phyloP scores from a whole-genome alignment of 2,329 filamentous ascomycete species.

The Fusarium chaquense region DNA sequence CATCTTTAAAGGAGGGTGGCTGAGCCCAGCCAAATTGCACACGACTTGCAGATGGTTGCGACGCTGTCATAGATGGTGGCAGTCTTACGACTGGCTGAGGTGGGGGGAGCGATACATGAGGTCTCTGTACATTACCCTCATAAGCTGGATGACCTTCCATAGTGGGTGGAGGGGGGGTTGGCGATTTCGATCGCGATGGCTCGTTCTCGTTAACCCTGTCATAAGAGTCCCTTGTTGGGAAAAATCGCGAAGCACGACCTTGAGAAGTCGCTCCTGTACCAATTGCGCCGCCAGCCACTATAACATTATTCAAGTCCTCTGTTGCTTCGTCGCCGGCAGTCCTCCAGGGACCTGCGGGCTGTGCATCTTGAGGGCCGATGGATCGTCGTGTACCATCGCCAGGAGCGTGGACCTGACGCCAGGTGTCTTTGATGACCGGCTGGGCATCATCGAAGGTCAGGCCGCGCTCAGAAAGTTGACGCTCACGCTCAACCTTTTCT shows the following conservation, averaged over 20 bases:
- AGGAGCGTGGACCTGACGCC: constrained; percentile 60
- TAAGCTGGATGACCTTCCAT: constrained; percentile 79
- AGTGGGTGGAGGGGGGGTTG: constrained; percentile 79
- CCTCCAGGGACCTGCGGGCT: constrained; percentile 50
- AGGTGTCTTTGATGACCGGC: constrained; percentile 65
- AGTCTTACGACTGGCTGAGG: constrained; percentile 83
- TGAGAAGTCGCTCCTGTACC: constrained; percentile 56
- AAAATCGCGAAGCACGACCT: constrained; percentile 70
- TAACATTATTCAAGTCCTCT: constrained; percentile 47
- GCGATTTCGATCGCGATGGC: constrained; percentile 64
- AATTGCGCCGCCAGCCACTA: constrained; percentile 49
- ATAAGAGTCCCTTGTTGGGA: constrained; percentile 66
- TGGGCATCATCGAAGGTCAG: constrained; percentile 60
- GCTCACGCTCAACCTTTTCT: constrained; percentile 58
- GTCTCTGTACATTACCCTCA: constrained; percentile 72
- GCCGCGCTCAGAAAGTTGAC: constrained; percentile 59
- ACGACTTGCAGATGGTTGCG: constrained; percentile 44
- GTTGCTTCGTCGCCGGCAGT: constrained; percentile 46
- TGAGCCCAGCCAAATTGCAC: constrained; percentile 54
- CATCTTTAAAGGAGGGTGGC: constrained; percentile 51
- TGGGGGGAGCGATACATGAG: constrained; percentile 76
- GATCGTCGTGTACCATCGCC: constrained; percentile 54
- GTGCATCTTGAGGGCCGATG: constrained; percentile 44
- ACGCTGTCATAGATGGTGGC: constrained; percentile 65
- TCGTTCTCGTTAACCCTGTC: constrained; percentile 55